Base-by-base conservation (phyloP, 805 yeast species). In the Wickerhamiella alocasiicola region DNA sequence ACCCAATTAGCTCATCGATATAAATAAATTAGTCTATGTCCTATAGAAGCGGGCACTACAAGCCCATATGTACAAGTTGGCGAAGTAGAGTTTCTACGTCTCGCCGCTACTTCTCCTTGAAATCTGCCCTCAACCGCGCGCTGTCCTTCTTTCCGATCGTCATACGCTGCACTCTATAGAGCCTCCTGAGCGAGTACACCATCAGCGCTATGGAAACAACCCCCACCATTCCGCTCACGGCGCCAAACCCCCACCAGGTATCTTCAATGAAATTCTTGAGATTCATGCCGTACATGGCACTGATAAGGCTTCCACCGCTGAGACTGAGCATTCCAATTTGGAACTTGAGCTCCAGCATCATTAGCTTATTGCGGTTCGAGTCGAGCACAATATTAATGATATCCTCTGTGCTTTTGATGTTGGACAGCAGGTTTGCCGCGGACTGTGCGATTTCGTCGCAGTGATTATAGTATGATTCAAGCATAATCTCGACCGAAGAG, bases 201-300 rank as follows among this genome's bases (percentile, higher is more conserved):
- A 83, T 71, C 9, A 85, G 62, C 5, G 63, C 48, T 1, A 67
- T 42, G 5, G 64, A 52, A 26, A 72, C 46, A 7, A 72, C 53
- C 2, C 75, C 62, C 0, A 78, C 63, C 1, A 66, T 45, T 0
- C 66, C 63, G 2, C 57, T 46, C 5, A 78, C 70, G 1, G 74
- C 56, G 3, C 57, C 55, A 55, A 84, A 81, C 24, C 95, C 95
- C 47, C 70, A 68, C 42, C 71, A 70, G 1, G 76, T 64, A 43
- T 85, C 94, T 56, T 91, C 99, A 17, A 91, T 77, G 55, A 81
- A 85, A 60, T 88, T 91, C 54, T 81, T 83, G 57, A 91, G 64
- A 60, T 91, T 91, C 98, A 91, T 91, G 26, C 99, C 99, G 59
- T 87, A 91, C 9, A 84, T 64, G 0, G 95, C 80, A 2, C 94